A percentile compares a stretch with the other conserved stretches of the same genome.
These are phyloP conservation scores for Pleurotus ostreatus DNA, from an alignment of 768 basidiomycete species.

Conservation along the genomic window DNA sequence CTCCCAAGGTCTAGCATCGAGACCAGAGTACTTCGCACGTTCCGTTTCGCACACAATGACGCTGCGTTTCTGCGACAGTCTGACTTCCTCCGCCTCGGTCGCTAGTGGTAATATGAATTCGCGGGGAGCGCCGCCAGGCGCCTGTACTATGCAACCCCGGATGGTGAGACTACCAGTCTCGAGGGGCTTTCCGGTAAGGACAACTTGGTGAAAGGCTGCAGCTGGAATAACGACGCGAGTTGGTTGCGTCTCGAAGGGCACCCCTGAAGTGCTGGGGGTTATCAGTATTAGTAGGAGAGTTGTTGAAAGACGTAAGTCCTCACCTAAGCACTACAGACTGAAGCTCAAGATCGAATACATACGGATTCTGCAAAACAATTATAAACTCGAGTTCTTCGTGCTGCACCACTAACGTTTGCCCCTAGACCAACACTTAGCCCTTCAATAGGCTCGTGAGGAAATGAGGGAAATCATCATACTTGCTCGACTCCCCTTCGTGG, in stretches of 20 bases:
- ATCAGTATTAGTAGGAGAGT: conserved; percentile 1
- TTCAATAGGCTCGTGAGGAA: not conserved
- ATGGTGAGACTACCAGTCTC: conserved; percentile 65
- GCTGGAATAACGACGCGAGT: conserved; percentile 68
- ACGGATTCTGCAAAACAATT: conserved; percentile 86
- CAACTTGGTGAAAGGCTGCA: conserved; percentile 67
- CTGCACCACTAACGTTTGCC: conserved; percentile 67
- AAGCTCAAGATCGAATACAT: conserved; percentile 87
- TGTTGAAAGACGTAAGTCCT: conserved; percentile 10
- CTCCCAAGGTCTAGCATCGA: conserved; percentile 66
- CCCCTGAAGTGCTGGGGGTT: conserved; percentile 70
- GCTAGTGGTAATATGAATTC: conserved; percentile 77
- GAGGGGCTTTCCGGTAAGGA: conserved; percentile 63
- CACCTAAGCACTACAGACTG: conserved; percentile 81
- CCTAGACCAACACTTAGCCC: conserved; percentile 27
- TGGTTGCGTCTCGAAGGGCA: conserved; percentile 63
- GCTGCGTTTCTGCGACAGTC: conserved; percentile 51
- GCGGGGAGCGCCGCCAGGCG: conserved; percentile 63
- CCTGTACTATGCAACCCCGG: conserved; percentile 76
- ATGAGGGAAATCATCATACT: conserved; percentile 32
- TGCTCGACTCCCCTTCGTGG: conserved; percentile 66
- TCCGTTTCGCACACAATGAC: conserved; percentile 61
- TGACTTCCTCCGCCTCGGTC: conserved; percentile 67
- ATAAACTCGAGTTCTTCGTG: conserved; percentile 81
- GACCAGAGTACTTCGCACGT: conserved; percentile 69